Percentiles rank a stretch among this genome's conserved stretches.
Conservation (phyloP, 202 grass and related monocot species). For the Eragrostis tef region DNA sequence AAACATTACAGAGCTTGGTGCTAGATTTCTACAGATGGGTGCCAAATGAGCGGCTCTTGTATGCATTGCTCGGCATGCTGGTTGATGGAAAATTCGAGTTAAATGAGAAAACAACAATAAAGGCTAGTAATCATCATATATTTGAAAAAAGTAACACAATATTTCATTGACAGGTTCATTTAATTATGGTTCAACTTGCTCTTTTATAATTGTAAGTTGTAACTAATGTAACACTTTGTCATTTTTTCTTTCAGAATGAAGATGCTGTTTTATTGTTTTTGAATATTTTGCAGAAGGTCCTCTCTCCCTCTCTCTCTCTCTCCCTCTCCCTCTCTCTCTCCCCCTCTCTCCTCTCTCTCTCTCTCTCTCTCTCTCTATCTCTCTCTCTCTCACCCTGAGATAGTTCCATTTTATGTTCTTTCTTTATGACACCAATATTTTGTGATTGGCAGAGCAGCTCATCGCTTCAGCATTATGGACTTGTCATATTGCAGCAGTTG, state of each 20-base stretch:
- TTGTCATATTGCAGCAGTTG: slow-evolving; percentile 79
- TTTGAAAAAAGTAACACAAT: neutral
- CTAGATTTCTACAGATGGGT: slow-evolving; percentile 94
- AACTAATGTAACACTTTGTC: slow-evolving; percentile 25
- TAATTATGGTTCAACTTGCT: neutral
- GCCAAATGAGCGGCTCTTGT: slow-evolving; percentile 72
- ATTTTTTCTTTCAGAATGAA: slow-evolving; percentile 64
- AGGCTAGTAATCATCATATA: slow-evolving; percentile 50
- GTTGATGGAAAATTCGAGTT: slow-evolving; percentile 85
- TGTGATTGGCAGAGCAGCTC: slow-evolving; percentile 87
- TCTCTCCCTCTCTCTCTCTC: slow-evolving; percentile 3
- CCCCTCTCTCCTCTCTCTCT: slow-evolving; percentile 7
- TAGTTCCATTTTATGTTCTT: slow-evolving; percentile 12
- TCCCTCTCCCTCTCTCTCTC: neutral
- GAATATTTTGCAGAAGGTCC: slow-evolving; percentile 77
- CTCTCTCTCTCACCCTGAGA: slow-evolving; percentile 20
- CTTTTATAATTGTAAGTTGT: neutral
- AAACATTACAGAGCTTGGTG: slow-evolving; percentile 90
- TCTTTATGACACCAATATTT: slow-evolving; percentile 41
- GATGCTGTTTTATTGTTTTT: slow-evolving; percentile 72
- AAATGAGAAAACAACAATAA: slow-evolving; percentile 86
- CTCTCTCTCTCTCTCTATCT: neutral
- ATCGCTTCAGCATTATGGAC: slow-evolving; percentile 84
- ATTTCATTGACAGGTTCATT: slow-evolving; percentile 36
- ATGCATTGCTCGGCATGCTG: slow-evolving; percentile 92